Conservation (phyloP, 2,329 filamentous ascomycete genomes). For the Piedraia hortae region DNA sequence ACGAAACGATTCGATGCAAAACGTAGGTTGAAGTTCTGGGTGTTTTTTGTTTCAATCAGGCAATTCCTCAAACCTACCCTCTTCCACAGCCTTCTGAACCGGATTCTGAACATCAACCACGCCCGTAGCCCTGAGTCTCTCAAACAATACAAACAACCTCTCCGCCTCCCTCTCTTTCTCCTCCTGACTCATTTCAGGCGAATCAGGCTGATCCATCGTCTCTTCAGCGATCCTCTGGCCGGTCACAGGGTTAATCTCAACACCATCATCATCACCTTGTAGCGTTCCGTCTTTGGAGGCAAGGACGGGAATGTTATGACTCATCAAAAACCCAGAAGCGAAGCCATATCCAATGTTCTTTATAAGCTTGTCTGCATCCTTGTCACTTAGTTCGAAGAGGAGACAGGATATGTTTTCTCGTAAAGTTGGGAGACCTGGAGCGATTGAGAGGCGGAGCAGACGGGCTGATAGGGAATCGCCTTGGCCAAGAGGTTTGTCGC, state of each 20-base stretch:
- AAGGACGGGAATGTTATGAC: constrained; percentile 49
- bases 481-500: constrained; percentile 48
- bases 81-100: constrained; percentile 37
- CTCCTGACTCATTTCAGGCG: constrained; percentile 70
- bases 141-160: constrained; percentile 67
- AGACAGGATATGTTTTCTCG: constrained; percentile 50
- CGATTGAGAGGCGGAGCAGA: constrained; percentile 51
- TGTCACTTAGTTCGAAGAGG: constrained; percentile 66
- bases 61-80: constrained; percentile 45
- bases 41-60: constrained; percentile 6
- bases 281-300: constrained; percentile 28
- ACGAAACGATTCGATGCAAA: no score
- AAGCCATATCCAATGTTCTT: constrained; percentile 86
- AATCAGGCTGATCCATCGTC: constrained; percentile 3
- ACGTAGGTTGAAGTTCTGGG: no score
- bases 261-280: constrained; percentile 4
- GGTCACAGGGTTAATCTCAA: constrained; percentile 52
- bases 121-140: constrained; percentile 48
- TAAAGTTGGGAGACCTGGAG: constrained; percentile 40
- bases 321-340: constrained; percentile 68
- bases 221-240: constrained; percentile 33
- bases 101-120: constrained; percentile 57
- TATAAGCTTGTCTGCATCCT: constrained; percentile 53
- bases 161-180: constrained; percentile 87
- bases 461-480: constrained; percentile 47